phyloP scores from a whole-genome alignment of 768 basidiomycete genomes.

The Suillus decipiens region DNA sequence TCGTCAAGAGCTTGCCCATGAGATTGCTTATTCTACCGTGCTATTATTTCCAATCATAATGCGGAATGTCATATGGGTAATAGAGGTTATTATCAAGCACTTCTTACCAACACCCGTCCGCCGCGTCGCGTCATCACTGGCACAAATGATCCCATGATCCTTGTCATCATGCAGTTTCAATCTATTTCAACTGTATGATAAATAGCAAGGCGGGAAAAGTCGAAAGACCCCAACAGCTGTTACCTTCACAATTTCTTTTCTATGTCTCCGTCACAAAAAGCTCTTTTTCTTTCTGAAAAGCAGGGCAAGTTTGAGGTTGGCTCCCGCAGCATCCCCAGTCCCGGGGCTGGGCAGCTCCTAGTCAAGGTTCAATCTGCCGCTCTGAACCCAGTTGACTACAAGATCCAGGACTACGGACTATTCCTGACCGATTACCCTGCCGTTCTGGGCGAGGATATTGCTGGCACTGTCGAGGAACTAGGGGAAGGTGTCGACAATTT shows the following conservation, averaged over 20 bases:
- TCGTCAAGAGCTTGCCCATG: neutral
- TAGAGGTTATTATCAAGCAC: neutral
- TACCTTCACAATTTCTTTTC: neutral
- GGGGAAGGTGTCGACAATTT: constrained; percentile 39
- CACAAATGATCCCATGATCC: too few relatives aligned
- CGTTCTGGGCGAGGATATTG: constrained; percentile 36
- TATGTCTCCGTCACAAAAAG: constrained; percentile 34
- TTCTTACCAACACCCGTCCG: neutral
- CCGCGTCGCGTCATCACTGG: too few relatives aligned
- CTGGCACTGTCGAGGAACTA: constrained; percentile 42
- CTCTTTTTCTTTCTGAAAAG: constrained; percentile 26
- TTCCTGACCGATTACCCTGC: constrained; percentile 38
- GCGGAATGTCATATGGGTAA: too few relatives aligned
- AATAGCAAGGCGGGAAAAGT: neutral
- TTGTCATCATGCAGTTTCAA: neutral
- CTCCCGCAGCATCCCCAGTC: constrained; percentile 30
- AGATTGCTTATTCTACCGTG: neutral
- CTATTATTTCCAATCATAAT: neutral
- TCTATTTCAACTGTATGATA: neutral
- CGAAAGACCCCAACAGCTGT: neutral
- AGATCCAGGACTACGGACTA: constrained; percentile 33
- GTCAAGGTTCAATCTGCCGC: constrained; percentile 41
- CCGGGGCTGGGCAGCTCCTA: constrained; percentile 42
- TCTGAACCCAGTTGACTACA: constrained; percentile 51
- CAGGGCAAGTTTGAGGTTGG: constrained; percentile 33